Base-by-base conservation (phyloP, 345 rosid genomes). In the Moricandia moricandioides region DNA sequence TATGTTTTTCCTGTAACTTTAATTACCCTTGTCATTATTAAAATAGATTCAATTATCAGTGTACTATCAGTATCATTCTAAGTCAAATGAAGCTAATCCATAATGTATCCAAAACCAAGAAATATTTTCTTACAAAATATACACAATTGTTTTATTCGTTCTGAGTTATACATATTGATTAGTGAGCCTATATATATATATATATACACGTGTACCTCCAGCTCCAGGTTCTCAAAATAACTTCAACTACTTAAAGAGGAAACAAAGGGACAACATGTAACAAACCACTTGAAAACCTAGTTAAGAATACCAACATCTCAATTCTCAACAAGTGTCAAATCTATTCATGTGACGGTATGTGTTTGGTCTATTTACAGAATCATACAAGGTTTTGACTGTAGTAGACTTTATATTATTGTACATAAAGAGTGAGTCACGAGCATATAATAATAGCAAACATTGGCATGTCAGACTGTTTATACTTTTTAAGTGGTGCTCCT, bases 381-480 rank as follows among this genome's bases (percentile, higher is more conserved):
- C 11, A 43, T 64, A 70, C 71, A 77, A 70, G 66, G 75, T 49
- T 54, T n/a, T 63, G 70, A 33, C 47, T 55, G 30, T 31, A 57
- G 16, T 34, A 70, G 7, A 49, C 61, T 51, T 64, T 57, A 33
- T 16, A 45, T 7, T 64, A 63, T 33, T 16, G 52, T 45, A 17
- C 52, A n/a, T 45, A 16, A 24, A 16, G 67, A 77, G 71, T 65
- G 72, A 71, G 76, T 77, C 77, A 65, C 72, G 72, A 65, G 68
- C 72, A 71, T 77, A 65, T 34, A 71, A 58, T 65, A 77, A 62
- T 21, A 21, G 24, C 80, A 77, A 65, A 65, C 59, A 70, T 70
- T 65, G 76, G 72, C 13, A 65, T 47, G 80, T 58, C 76, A n/a
- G n/a, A 57, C 61, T 77, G 72, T 71, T 70, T 29, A 45, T 24